Conservation (phyloP, 805 yeast genomes). For the Tetrapisispora taiwanensis region DNA sequence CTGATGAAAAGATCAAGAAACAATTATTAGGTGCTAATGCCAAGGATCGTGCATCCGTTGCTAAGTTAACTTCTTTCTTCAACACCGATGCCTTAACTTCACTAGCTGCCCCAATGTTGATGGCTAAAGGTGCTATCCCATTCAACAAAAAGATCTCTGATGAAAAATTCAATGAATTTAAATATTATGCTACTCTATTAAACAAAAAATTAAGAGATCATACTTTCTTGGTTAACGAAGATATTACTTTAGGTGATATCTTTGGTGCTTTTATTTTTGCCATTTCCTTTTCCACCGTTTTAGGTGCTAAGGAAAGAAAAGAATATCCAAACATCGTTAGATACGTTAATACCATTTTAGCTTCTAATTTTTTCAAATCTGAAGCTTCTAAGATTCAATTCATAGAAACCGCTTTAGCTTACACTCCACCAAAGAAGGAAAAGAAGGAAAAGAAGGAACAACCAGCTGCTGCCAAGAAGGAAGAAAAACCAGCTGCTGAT, state of each 20-base stretch:
- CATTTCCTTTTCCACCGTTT: constrained; percentile 36
- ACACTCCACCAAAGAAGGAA: constrained; percentile 58
- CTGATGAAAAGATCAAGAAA: constrained; percentile 29
- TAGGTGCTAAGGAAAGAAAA: constrained; percentile 56
- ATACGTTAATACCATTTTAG: constrained; percentile 57
- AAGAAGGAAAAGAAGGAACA: constrained; percentile 34
- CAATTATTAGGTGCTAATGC: constrained; percentile 53
- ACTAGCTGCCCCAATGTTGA: constrained; percentile 40
- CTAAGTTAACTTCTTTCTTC: constrained; percentile 69
- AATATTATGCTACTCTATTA: constrained; percentile 32
- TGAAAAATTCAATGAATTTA: constrained; percentile 32
- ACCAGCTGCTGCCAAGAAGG: constrained; percentile 20
- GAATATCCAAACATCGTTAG: constrained; percentile 54
- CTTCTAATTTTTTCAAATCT: constrained; percentile 39
- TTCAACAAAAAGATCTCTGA: constrained; percentile 72
- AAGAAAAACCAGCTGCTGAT: constrained; percentile 59
- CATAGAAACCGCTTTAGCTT: constrained; percentile 43
- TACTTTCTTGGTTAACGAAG: constrained; percentile 72
- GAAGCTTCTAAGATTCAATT: constrained; percentile 30
- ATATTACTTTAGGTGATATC: constrained; percentile 34
- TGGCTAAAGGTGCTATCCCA: constrained; percentile 52
- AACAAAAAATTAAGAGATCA: constrained; percentile 51
- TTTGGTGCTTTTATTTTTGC: constrained; percentile 11
- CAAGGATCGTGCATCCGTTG: constrained; percentile 48
- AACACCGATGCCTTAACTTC: constrained; percentile 53